Conservation (phyloP, 2,329 filamentous ascomycete species). For the Zalaria sp. region DNA sequence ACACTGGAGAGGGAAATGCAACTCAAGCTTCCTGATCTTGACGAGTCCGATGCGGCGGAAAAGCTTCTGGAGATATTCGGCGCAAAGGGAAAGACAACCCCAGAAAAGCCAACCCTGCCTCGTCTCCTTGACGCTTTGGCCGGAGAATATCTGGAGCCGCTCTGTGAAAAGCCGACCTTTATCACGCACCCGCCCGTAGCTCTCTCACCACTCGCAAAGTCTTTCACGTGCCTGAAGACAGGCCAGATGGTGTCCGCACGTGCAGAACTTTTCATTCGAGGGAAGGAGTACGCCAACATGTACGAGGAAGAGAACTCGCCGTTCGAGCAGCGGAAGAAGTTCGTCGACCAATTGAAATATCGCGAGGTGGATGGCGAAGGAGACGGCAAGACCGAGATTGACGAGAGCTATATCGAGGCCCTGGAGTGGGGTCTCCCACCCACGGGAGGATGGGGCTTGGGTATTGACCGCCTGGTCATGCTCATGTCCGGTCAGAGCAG, state of each 20-base stretch:
- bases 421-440: conserved; percentile 86
- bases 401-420: conserved; percentile 73
- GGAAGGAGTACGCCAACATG: conserved; percentile 81
- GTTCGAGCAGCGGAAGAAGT: conserved; percentile 71
- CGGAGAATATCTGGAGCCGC: conserved; percentile 61
- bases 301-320: conserved; percentile 98
- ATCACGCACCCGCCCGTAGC: conserved; percentile 81
- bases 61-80: conserved; percentile 44
- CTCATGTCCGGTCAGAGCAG: conserved; percentile 63
- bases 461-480: conserved; percentile 85
- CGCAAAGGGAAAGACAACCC: conserved; percentile 33
- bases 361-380: conserved; percentile 27
- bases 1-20: conserved; percentile 57
- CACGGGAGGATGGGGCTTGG: conserved; percentile 93
- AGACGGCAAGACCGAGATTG: conserved; percentile 33
- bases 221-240: conserved; percentile 53
- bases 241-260: conserved; percentile 38
- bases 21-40: conserved; percentile 38
- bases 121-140: conserved; percentile 73
- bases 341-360: conserved; percentile 42
- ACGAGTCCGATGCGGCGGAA: conserved; percentile 37
- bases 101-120: conserved; percentile 42
- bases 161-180: conserved; percentile 61
- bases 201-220: conserved; percentile 85
- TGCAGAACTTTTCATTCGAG: conserved; percentile 30